Conservation (phyloP, 78 protist genomes). For the Mastigamoeba balamuthi region DNA sequence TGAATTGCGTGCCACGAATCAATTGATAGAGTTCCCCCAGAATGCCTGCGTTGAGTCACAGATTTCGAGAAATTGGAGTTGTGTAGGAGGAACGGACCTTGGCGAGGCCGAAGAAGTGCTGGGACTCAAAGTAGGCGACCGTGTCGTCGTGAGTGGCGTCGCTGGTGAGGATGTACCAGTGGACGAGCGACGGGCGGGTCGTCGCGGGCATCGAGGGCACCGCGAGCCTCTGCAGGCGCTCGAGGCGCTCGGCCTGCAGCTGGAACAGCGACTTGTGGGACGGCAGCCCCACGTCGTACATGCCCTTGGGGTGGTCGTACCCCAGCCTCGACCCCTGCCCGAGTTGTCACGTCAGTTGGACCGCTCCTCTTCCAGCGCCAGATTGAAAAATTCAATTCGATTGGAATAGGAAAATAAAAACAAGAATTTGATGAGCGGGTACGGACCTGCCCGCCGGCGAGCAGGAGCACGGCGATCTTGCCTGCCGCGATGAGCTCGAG, state of each 20-base stretch:
- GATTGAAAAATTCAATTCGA: too few relatives aligned
- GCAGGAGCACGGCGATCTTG: conserved; percentile 46
- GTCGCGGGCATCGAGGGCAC: not conserved
- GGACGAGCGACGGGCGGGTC: not conserved
- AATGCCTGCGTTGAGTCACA: too few relatives aligned
- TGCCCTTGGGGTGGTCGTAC: conserved; percentile 84
- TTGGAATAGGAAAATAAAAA: too few relatives aligned
- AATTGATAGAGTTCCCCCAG: too few relatives aligned
- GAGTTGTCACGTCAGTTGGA: not conserved
- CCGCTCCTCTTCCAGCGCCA: not conserved
- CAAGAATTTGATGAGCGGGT: not conserved
- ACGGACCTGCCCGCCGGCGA: conserved; percentile 85
- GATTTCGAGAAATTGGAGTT: too few relatives aligned
- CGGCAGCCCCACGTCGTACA: conserved; percentile 80
- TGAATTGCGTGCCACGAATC: too few relatives aligned
- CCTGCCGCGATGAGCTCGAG: conserved; percentile 37
- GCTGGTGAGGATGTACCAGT: conserved; percentile 86
- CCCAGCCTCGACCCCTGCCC: conserved; percentile 87
- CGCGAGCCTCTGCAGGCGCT: conserved; percentile 45
- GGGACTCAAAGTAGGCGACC: conserved; percentile 39
- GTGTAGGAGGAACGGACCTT: too few relatives aligned
- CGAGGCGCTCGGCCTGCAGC: conserved; percentile 81
- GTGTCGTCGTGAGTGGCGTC: conserved; percentile 67
- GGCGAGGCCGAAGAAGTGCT: conserved; percentile 78
- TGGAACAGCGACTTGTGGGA: conserved; percentile 83